Conservation (phyloP, 306 rosid genomes). For the Gastrolobium bilobum region DNA sequence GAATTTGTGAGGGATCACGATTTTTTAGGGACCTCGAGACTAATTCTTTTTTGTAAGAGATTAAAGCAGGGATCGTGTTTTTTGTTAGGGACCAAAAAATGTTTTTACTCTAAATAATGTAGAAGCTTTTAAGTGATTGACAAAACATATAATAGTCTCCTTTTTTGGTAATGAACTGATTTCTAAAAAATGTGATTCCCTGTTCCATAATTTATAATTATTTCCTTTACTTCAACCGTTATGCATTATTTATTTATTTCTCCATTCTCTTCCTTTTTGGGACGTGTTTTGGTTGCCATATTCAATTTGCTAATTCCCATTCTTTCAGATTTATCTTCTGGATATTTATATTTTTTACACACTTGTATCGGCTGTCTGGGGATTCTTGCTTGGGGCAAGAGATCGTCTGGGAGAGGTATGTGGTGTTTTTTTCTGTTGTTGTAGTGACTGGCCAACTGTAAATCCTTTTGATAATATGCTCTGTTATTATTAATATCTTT, state of each 20-base stretch:
- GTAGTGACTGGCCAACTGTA: constrained; percentile 4
- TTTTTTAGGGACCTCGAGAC: too few species aligned
- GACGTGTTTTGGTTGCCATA: neutral
- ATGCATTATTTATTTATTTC: neutral
- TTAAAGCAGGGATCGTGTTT: too few species aligned
- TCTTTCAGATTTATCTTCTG: constrained; percentile 83
- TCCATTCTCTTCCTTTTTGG: neutral
- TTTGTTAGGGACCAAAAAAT: too few species aligned
- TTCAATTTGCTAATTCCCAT: constrained; percentile 23
- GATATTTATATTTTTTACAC: constrained; percentile 85
- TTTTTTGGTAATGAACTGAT: constrained; percentile 16
- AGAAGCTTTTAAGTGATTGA: constrained; percentile 12
- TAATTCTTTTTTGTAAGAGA: too few species aligned
- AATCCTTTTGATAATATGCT: constrained; percentile 31
- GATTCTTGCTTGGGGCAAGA: constrained; percentile 94
- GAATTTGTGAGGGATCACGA: too few species aligned
- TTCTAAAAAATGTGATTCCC: neutral
- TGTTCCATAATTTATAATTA: neutral
- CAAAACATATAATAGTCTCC: constrained; percentile 3
- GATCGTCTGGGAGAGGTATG: constrained; percentile 94
- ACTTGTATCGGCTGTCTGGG: constrained; percentile 77
- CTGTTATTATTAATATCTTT: constrained; percentile 26
- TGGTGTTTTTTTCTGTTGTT: neutral
- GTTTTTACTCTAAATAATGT: neutral
- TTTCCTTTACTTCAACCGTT: neutral